A percentile compares a stretch with the other conserved stretches of the same genome.
These are phyloP conservation scores for Mediolabrus comicus DNA, from an alignment of 108 stramenopile genomes.

Conservation along the genomic window DNA sequence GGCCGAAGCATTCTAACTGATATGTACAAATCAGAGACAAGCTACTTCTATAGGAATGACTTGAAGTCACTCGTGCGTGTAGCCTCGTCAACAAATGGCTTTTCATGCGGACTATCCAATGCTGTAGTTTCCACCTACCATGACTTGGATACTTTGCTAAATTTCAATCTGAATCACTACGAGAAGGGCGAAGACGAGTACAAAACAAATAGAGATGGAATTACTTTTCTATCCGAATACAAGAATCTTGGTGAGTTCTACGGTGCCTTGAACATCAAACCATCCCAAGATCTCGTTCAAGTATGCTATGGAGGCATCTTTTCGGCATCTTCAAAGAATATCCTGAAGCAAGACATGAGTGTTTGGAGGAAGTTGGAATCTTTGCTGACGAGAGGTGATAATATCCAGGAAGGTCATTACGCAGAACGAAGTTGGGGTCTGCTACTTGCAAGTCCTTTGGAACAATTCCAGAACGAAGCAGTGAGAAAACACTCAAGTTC, in stretches of 20 bases:
- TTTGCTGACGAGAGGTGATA: no score
- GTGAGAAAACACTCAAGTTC: no score
- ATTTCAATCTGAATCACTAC: slow-evolving; percentile 13
- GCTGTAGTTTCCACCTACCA: slow-evolving; percentile 27
- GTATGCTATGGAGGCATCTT: slow-evolving; percentile 46
- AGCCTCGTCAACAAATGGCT: slow-evolving; percentile 15
- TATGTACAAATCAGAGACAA: no score
- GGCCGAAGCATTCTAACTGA: no score
- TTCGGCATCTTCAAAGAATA: slow-evolving; percentile 2
- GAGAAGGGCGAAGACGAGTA: slow-evolving; percentile 4
- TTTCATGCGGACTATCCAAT: slow-evolving; percentile 17
- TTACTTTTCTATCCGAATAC: slow-evolving; percentile 32
- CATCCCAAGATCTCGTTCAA: slow-evolving; percentile 4
- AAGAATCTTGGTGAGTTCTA: slow-evolving; percentile 38
- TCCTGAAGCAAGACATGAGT: neutral
- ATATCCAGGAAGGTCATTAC: no score
- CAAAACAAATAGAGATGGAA: neutral
- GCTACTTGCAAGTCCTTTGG: no score
- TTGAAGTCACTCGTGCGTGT: slow-evolving; percentile 1
- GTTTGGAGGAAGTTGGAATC: slow-evolving; percentile 22
- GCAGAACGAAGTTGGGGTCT: no score
- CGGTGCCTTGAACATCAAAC: slow-evolving; percentile 5
- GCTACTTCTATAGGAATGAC: slow-evolving; percentile 4
- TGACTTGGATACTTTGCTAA: neutral
- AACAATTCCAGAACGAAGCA: no score